Evolutionary conservation across 106 monocot genomes (phyloP), one percentile per base, ranked within the genome.

Genomic region (Hemerocallis citrina): DNA sequence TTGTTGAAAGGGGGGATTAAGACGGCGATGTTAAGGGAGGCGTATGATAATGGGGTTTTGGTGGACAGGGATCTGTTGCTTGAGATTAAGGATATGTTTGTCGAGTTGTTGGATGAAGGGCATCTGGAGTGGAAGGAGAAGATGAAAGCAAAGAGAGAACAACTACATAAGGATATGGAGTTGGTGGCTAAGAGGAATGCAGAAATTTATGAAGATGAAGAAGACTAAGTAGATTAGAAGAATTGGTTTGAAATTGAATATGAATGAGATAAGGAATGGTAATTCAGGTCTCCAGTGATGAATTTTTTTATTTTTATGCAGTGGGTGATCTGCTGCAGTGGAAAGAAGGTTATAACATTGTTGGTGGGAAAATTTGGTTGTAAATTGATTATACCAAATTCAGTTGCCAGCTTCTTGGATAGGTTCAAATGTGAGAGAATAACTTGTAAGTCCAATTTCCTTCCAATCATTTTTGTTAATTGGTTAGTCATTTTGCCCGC

Each of bases 1-100:
- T 95, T 86, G 2, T 54, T 89, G 11, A 95, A 95, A 69, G 95
- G 95, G 0, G 94, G 94, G 47, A 75, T 89, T 13, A 81, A 95
- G 78, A 95, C 94, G 34, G 83, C 86, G 33, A 63, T 95, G 75
- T 73, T 95, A 52, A 75, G 94, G 70, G 94, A 86, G 63, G 86
- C 89, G 0, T 95, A 89, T 35, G 67, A 78, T 48, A 49, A 70
- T 4, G 86, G 89, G 24, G 77, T 72, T 34, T 68, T 95, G 10
- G 69, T 89, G 6, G 94, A 89, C 49, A 77, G 77, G 61, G 94
- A 95, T 62, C 89, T 83, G 0, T 43, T 84, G 65, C 72, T 95
- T 13, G 83, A 86, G 69, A 76, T 90, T 21, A 86, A 77, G 76
- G 85, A 95, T 30, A 80, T 59, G 68, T 86, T 95, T 57, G 66